Base-by-base conservation (phyloP, 2,329 filamentous ascomycete genomes). In the Camillea tinctor region DNA sequence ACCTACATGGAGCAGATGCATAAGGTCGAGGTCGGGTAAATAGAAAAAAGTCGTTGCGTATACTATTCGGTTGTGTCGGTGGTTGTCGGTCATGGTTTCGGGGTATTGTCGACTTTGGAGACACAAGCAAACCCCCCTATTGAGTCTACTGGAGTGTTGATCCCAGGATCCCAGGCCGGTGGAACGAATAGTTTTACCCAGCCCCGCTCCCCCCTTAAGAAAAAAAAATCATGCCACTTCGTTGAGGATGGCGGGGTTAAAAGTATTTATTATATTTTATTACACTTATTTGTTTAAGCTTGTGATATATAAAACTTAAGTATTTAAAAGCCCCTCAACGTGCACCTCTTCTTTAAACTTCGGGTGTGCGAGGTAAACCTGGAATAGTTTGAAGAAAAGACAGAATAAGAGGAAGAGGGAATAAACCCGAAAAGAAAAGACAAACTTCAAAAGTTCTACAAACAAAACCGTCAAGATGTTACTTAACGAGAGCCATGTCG, bases 401-500 rank as follows among this genome's bases (percentile, higher is more conserved):
- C 7, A 7, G 26, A 30, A 30, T 9, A 30, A 30, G 6, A 30
- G 7, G 7, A 30, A 30, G 13, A 30, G 13, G 26, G 7, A 4
- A 11, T 4, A 30, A 30, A 30, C 7, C 24, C 4, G 6, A 30
- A 30, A 30, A 30, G 7, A 44, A 6, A 44, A n/a, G n/a, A n/a
- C n/a, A 44, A 44, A 15, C 9, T 60, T n/a, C n/a, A n/a, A 60
- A 57, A 56, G 23, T 30, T 21, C 40, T 52, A 48, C 48, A 57
- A 20, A 57, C 55, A 40, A 60, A 50, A 11, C 17, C 22, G 54
- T 61, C 65, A 70, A 69, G 52, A 86, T 86, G 83, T 72, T 85
- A 68, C 80, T 86, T 72, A 79, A 81, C 48, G 83, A 86, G 69
- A 80, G 74, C 65, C 76, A 82, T 69, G 74, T 75, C 61, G 83